Conservation (phyloP, 352 stramenopile species). For the Phytophthora palmivora region DNA sequence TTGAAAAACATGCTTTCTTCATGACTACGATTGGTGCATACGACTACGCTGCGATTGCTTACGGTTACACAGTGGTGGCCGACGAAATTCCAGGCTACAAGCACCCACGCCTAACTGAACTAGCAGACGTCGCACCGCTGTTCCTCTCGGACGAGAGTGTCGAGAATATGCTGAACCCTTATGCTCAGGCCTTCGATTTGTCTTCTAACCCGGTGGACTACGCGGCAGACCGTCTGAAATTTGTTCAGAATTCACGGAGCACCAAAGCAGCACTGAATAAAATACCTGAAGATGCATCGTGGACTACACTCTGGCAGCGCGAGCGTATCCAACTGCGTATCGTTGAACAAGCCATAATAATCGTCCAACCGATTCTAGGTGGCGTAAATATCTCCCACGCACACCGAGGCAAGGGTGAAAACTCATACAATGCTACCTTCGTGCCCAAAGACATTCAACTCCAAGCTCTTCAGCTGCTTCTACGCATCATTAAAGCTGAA, state of each 20-base stretch:
- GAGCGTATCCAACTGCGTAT: constrained; percentile 51
- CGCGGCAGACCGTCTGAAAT: constrained; percentile 56
- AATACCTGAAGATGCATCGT: constrained; percentile 63
- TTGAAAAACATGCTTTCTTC: constrained; percentile 66
- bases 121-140: constrained; percentile 55
- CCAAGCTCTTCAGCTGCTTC: constrained; percentile 46
- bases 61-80: constrained; percentile 68
- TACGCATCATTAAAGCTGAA: constrained; percentile 53
- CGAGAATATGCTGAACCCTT: constrained; percentile 54
- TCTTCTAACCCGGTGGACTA: constrained; percentile 66
- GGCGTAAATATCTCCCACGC: constrained; percentile 69
- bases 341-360: constrained; percentile 48
- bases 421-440: constrained; percentile 38
- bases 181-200: constrained; percentile 62
- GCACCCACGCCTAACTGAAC: constrained; percentile 37
- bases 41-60: constrained; percentile 86
- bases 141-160: constrained; percentile 74
- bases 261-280: constrained; percentile 36
- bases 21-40: constrained; percentile 75
- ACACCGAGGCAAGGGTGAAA: constrained; percentile 46
- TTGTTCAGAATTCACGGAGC: constrained; percentile 54
- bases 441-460: constrained; percentile 47
- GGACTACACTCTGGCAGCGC: constrained; percentile 57
- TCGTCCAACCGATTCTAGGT: constrained; percentile 55
- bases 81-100: constrained; percentile 63